A percentile compares a stretch with the other conserved stretches of the same genome.
phyloP scores from a whole-genome alignment of 352 stramenopile species.

The Globisporangium heterothallicum region DNA sequence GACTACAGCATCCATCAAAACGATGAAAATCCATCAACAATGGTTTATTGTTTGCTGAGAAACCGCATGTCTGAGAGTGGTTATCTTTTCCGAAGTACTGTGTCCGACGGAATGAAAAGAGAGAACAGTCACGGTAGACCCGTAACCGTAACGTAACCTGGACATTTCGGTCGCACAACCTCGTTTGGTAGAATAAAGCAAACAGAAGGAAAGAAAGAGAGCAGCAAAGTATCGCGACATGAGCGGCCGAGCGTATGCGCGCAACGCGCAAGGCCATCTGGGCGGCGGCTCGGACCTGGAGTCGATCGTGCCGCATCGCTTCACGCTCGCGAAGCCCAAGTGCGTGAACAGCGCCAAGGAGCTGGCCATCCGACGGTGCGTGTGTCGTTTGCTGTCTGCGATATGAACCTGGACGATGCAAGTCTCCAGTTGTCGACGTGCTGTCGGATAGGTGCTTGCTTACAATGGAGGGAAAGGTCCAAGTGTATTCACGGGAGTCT shows the following conservation, averaged over 20 bases:
- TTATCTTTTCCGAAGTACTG: too few species aligned
- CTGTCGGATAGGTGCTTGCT: too few species aligned
- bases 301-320: slow-evolving; percentile 53
- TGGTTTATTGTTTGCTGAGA: too few species aligned
- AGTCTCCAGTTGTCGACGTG: too few species aligned
- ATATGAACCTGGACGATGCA: neutral
- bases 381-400: neutral
- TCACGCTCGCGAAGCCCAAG: slow-evolving; percentile 29
- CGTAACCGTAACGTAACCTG: too few species aligned
- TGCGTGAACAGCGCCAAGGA: slow-evolving; percentile 26
- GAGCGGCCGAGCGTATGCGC: slow-evolving; percentile 69
- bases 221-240: too few species aligned
- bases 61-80: too few species aligned
- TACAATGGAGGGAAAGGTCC: neutral
- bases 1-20: too few species aligned
- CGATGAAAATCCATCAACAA: too few species aligned
- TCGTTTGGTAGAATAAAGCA: neutral
- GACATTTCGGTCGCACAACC: neutral
- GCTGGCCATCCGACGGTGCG: slow-evolving; percentile 46
- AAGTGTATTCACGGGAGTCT: neutral
- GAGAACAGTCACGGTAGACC: too few species aligned
- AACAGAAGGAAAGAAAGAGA: neutral
- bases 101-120: too few species aligned
- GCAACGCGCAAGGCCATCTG: slow-evolving; percentile 39
- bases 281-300: slow-evolving; percentile 51